Percentiles rank a stretch among this genome's conserved stretches.
These are phyloP conservation scores for Plectosphaerella plurivora DNA, from an alignment of 2,329 filamentous ascomycete species.

Conservation along the genomic window DNA sequence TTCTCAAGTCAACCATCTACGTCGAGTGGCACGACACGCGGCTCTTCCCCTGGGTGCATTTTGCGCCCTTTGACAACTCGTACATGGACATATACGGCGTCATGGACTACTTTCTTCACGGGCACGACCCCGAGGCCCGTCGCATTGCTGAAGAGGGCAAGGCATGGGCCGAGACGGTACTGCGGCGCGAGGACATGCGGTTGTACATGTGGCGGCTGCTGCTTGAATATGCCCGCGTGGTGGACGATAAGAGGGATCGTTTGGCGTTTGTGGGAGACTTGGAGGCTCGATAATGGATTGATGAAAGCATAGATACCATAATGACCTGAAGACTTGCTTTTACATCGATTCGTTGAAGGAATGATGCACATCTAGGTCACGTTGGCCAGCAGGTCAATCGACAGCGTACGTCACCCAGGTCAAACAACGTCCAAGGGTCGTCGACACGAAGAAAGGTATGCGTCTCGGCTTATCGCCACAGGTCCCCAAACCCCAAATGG, in stretches of 20 bases:
- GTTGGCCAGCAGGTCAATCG: too few relatives aligned
- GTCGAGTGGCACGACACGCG: conserved; percentile 61
- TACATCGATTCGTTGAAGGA: too few relatives aligned
- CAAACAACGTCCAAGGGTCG: too few relatives aligned
- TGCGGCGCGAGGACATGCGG: conserved; percentile 51
- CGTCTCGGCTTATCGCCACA: conserved; percentile 36
- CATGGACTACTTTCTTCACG: conserved; percentile 49
- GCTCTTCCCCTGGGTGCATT: conserved; percentile 58
- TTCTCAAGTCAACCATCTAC: conserved; percentile 59
- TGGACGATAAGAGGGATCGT: conserved; percentile 21
- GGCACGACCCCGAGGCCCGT: conserved; percentile 37
- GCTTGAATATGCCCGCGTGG: conserved; percentile 37
- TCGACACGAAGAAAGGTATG: too few relatives aligned
- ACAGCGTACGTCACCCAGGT: too few relatives aligned
- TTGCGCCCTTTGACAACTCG: conserved; percentile 56
- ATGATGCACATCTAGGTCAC: too few relatives aligned
- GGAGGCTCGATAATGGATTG: neutral
- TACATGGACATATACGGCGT: conserved; percentile 55
- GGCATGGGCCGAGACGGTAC: conserved; percentile 47
- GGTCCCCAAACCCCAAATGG: conserved; percentile 94
- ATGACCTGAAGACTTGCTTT: too few relatives aligned
- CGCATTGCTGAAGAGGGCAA: conserved; percentile 46
- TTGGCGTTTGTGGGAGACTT: conserved; percentile 23
- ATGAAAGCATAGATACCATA: neutral
- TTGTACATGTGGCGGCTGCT: conserved; percentile 49